Conservation (phyloP, 2,329 filamentous ascomycete species). For the Monosporascus sp. region DNA sequence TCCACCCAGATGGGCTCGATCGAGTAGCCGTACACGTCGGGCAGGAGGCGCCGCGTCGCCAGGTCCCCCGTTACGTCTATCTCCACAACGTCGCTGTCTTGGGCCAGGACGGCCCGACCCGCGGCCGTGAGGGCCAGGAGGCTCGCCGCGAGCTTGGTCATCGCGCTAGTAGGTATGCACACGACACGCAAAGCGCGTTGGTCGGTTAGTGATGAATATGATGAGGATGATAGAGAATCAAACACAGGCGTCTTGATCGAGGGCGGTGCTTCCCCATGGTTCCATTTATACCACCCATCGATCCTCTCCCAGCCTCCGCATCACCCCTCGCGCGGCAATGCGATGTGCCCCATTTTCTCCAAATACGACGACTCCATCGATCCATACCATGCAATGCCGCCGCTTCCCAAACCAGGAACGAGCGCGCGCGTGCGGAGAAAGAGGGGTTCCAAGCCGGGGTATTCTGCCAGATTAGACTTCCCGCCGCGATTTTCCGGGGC, state of each 20-base stretch:
- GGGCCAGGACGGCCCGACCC: conserved; percentile 3
- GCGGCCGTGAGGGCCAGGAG: conserved; percentile 1
- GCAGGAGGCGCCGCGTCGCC: conserved; percentile 18
- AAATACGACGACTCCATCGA: no score
- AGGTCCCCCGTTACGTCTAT: conserved; percentile 21
- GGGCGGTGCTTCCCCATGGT: no score
- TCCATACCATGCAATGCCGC: no score
- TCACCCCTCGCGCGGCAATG: no score
- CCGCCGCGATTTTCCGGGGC: background rate
- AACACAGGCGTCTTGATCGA: no score
- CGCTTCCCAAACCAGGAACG: no score
- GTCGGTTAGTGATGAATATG: no score
- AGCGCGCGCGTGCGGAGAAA: background rate
- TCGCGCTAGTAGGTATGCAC: background rate
- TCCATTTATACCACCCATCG: no score
- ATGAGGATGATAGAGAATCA: background rate
- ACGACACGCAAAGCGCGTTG: no score
- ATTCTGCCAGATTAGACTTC: background rate
- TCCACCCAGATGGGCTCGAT: conserved; percentile 30
- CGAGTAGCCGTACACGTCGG: conserved; percentile 29
- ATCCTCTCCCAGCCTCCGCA: no score
- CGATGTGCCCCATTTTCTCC: no score
- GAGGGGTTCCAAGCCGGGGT: background rate
- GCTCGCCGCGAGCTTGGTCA: background rate
- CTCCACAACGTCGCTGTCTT: conserved; percentile 7